These are phyloP conservation scores for Colletotrichum sojae DNA, from an alignment of 2,329 filamentous ascomycete genomes.

Conservation along the genomic window DNA sequence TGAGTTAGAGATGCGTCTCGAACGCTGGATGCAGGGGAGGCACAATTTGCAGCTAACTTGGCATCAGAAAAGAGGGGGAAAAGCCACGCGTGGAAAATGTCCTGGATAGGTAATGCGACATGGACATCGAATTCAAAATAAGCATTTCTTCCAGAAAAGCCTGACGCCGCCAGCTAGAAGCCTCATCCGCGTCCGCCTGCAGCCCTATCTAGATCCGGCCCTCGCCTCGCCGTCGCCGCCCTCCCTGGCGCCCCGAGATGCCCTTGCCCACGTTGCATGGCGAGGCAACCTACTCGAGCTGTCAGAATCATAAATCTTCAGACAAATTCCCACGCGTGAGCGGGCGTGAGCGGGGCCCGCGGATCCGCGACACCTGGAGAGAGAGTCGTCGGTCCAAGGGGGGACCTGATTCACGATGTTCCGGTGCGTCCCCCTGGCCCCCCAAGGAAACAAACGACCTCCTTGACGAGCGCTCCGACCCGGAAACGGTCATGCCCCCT, in stretches of 20 bases:
- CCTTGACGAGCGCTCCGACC: no score
- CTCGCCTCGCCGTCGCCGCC: no score
- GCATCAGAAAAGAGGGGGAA: no score
- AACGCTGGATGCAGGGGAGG: neutral
- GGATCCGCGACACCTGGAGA: neutral
- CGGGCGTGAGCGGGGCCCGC: neutral
- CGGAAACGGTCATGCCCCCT: neutral
- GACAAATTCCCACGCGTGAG: neutral
- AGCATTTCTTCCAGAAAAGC: no score
- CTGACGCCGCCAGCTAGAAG: no score
- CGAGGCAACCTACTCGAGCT: neutral
- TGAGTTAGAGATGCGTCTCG: neutral
- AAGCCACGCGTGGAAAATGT: no score
- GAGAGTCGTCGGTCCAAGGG: neutral
- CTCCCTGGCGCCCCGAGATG: neutral
- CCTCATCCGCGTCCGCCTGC: neutral
- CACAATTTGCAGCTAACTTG: no score
- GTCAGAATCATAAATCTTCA: constrained; percentile 3
- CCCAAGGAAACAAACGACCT: no score
- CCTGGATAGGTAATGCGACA: no score
- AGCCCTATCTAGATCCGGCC: constrained; percentile 1
- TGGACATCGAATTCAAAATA: no score
- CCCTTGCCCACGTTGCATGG: neutral
- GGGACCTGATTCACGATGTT: no score
- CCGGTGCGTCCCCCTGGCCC: no score